Evolutionary conservation across 805 yeast species (phyloP), one percentile per base, ranked within the genome.

Genomic region (Pichia ethanolica): DNA sequence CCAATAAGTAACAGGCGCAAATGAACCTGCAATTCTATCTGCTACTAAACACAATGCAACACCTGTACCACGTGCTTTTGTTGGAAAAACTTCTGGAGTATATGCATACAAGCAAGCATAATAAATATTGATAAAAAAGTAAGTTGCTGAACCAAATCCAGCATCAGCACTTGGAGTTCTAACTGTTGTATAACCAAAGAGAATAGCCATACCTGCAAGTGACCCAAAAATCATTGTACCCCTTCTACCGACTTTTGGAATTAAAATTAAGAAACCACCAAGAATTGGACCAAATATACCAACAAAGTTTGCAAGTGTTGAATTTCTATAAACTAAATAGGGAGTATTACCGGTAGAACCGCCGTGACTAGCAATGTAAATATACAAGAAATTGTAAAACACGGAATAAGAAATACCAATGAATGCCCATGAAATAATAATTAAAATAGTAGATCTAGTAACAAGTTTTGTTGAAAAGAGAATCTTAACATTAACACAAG

Each of bases 121-220:
- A 59, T 77, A 77, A 49, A 79, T 68, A 61, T 72, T 69, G 50
- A 73, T 57, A 50, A 70, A 68, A 59, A 73, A 63, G 51, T 76
- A 78, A 20, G 83, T 77, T 35, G 75, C 74, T 10, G 75, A 63
- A 34, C 71, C 67, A 45, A 73, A 69, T 6, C 72, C 76, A 44
- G 82, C 79, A 59, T 78, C 79, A 67, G 72, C 79, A 6, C 73
- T 66, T 42, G 77, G 68, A 0, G 81, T 72, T 60, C 75, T 73
- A 11, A 82, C 82, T 3, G 82, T 77, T 13, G 87, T 82, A 54
- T 82, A 81, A 42, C 81, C 81, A 58, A 81, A 81, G 50, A 82
- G 61, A 42, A 82, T 71, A 3, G 79, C 77, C 67, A 82, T 82
- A 0, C 82, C 70, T 35, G 78, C 59, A 3, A 81, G 28, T 7